Evolutionary conservation across 2,329 filamentous ascomycete genomes (phyloP).

Genomic region (Aspergillus fumigatiaffinis): DNA sequence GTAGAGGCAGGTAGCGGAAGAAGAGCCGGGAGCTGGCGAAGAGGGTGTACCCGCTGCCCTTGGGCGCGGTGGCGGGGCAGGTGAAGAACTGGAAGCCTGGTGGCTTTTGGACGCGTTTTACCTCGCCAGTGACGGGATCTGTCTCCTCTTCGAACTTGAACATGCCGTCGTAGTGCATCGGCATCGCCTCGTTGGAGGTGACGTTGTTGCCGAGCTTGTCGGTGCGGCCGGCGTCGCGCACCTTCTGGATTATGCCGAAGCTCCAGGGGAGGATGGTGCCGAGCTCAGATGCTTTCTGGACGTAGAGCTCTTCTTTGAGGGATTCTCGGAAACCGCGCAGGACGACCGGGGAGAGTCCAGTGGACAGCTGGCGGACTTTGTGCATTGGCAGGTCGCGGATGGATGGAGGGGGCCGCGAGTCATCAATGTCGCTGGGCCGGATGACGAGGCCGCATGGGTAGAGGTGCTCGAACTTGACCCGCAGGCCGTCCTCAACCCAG

Average conservation of each 20-base stretch:
- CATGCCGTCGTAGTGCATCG: slow-evolving; percentile 56
- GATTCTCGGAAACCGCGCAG: slow-evolving; percentile 51
- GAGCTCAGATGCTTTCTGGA: slow-evolving; percentile 46
- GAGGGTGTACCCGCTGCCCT: slow-evolving; percentile 51
- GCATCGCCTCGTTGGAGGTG: slow-evolving; percentile 53
- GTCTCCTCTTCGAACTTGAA: slow-evolving; percentile 50
- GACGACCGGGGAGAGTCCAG: slow-evolving; percentile 52
- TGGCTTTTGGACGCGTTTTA: slow-evolving; percentile 41
- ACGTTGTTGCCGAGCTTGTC: slow-evolving; percentile 50
- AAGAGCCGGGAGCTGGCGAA: slow-evolving; percentile 52
- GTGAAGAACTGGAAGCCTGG: slow-evolving; percentile 55
- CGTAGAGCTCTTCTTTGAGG: slow-evolving; percentile 43
- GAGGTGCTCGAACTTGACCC: slow-evolving; percentile 42
- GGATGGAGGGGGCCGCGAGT: slow-evolving; percentile 19
- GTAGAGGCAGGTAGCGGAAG: slow-evolving; percentile 45
- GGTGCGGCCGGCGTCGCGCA: slow-evolving; percentile 47
- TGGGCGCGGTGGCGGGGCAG: slow-evolving; percentile 41
- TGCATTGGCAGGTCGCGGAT: slow-evolving; percentile 20
- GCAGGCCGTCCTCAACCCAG: slow-evolving; percentile 37
- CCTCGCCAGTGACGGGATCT: slow-evolving; percentile 36
- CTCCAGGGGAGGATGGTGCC: slow-evolving; percentile 51
- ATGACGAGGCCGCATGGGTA: slow-evolving; percentile 38
- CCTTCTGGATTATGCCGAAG: slow-evolving; percentile 50
- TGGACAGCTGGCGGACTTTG: slow-evolving; percentile 39
- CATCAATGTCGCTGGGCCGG: slow-evolving; percentile 18